Evolutionary conservation across 2,329 filamentous ascomycete species (phyloP), one percentile per base, ranked within the genome.

Genomic region (Trichoderma sp.): DNA sequence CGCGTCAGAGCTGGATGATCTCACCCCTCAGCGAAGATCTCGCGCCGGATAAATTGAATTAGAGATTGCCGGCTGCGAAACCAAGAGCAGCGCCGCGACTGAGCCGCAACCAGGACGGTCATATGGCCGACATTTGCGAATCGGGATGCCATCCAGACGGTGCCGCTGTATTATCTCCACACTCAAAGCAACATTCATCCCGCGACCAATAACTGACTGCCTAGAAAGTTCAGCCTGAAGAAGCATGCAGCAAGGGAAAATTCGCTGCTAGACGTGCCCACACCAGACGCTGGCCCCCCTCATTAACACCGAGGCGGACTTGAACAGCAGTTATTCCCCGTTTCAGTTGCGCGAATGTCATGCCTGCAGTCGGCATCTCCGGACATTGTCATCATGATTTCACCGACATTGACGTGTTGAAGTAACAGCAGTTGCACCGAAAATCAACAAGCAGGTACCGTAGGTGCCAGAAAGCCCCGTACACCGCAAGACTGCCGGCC

Each of bases 321-420:
- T 44, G 12, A 41, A 24, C 44, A 59, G 39, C 30, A 17, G 21
- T 21, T 44, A 24, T 54, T 62, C 54, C 59, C 59, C 39, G 48
- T 54, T 54, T 54, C 30, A 62, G 59, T 39, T 39, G 28, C 54
- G 50, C 10, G 59, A 62, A 62, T 62, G 59, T 54, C 59, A 62
- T 51, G 41, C 59, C 41, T 62, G 59, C 59, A 62, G 59, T 62
- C 59, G 59, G 59, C 59, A 62, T 62, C 50, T 62, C 59, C 59
- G 59, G 59, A 34, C 59, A 43, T 15, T 54, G 59, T 52, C 34
- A 45, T 43, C 30, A 54, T 62, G 48, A 62, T 62, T 62, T 62
- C 48, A 62, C 59, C 59, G 50, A 44, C 59, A 41, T 47, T 26
- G 59, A 55, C 41, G 48, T 30, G 48, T 51, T 3, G 6, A 3